Evolutionary conservation across 768 basidiomycete species (phyloP).

Genomic region (Boletus sp.): DNA sequence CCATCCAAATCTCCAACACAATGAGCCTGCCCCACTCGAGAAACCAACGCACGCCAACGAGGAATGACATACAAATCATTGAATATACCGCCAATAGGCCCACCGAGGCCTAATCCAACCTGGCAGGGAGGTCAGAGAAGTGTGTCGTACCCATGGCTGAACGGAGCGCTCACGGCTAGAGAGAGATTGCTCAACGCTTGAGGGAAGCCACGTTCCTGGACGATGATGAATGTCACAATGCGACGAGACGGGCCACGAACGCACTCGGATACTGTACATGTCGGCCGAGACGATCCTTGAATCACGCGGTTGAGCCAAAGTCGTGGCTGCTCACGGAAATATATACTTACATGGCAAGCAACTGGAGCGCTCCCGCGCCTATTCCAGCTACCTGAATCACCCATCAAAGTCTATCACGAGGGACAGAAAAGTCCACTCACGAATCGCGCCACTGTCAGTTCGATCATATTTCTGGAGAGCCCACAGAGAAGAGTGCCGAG

Average conservation of each 20-base stretch:
- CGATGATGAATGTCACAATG: background rate
- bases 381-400: conserved; percentile 10
- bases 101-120: conserved; percentile 14
- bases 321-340: background rate
- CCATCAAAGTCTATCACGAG: background rate
- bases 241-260: background rate
- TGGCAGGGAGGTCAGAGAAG: background rate
- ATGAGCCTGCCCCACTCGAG: background rate
- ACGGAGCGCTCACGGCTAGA: conserved; percentile 2
- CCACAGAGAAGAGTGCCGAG: conserved; percentile 16
- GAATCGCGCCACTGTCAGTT: conserved; percentile 13
- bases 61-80: conserved; percentile 8
- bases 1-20: conserved; percentile 15
- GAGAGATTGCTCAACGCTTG: conserved; percentile 44
- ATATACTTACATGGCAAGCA: conserved; percentile 9
- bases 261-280: conserved; percentile 10
- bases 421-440: background rate
- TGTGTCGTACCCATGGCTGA: background rate
- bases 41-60: background rate
- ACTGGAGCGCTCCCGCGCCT: conserved; percentile 10
- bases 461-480: conserved; percentile 6
- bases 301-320: background rate
- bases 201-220: conserved; percentile 3
- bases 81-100: conserved; percentile 9
- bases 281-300: conserved; percentile 13